phyloP scores from a whole-genome alignment of 805 yeast species.

The Candida rishiriensis region DNA sequence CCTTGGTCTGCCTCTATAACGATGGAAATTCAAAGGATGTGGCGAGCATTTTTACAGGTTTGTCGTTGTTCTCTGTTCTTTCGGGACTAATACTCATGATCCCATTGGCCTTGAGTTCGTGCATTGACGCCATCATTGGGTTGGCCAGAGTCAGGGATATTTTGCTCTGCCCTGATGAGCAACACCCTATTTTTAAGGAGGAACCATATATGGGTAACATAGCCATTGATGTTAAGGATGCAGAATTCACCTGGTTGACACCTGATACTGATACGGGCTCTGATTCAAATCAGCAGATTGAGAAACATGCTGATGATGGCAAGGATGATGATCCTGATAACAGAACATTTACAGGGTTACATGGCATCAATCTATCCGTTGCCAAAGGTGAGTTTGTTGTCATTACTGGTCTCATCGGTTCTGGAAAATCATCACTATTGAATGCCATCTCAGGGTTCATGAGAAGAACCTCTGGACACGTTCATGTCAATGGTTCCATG shows the following conservation, averaged over 20 bases:
- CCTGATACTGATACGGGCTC: constrained; percentile 17
- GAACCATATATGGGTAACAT: constrained; percentile 2
- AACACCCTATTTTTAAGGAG: not conserved
- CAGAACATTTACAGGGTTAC: constrained; percentile 32
- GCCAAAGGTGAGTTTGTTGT: constrained; percentile 68
- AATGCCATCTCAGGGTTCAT: constrained; percentile 67
- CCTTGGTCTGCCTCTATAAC: constrained; percentile 38
- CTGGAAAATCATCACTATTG: constrained; percentile 73
- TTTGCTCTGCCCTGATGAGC: constrained; percentile 32
- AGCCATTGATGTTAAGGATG: constrained; percentile 49
- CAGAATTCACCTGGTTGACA: constrained; percentile 64
- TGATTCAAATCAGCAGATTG: not conserved
- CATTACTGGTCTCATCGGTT: constrained; percentile 75
- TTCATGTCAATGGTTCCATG: constrained; percentile 50
- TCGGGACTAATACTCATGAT: constrained; percentile 52
- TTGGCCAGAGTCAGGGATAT: constrained; percentile 51
- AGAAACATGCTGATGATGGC: constrained; percentile 16
- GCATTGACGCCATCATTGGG: constrained; percentile 61
- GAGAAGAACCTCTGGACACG: constrained; percentile 46
- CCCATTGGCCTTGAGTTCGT: constrained; percentile 63
- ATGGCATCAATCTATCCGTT: constrained; percentile 47
- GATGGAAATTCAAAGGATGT: constrained; percentile 39
- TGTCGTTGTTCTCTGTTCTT: constrained; percentile 53
- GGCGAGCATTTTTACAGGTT: constrained; percentile 61
- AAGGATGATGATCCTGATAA: constrained; percentile 36